Evolutionary conservation across 2,329 filamentous ascomycete genomes (phyloP), one percentile per base, ranked within the genome.

Genomic region (Graphilbum fragrans): DNA sequence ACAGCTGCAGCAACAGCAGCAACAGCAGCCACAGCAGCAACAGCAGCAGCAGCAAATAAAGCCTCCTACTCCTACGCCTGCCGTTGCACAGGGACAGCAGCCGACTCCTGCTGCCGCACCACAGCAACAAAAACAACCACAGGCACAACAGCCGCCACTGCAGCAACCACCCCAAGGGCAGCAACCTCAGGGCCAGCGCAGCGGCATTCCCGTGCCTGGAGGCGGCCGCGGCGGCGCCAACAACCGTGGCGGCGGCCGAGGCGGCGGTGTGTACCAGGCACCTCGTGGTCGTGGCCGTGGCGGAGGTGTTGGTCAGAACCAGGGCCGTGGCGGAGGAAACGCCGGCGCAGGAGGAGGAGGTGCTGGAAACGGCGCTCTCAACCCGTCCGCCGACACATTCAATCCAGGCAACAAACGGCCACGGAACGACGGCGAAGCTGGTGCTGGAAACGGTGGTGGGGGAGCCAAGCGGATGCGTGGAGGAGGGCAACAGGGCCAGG

Each of bases 381-480:
- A 70, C 52, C 64, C 66, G 3, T 57, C 61, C 7, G 71, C 65
- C 12, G 69, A 71, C 11, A 69, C 70, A 45, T 68, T 72, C 48
- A 70, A 72, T 22, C 65, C 68, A 16, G 69, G 70, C 19, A 71
- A 67, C 50, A 76, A 77, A 56, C 62, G 72, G 29, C 63, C 68
- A 18, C 63, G 72, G 22, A 70, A 71, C 42, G 72, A 75, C 42
- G 57, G 55, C 14, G 62, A 63, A 34, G 48, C 49, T 9, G 58
- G 39, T 12, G 48, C 45, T n/a, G n/a, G n/a, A n/a, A n/a, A n/a
- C n/a, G n/a, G n/a, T n/a, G n/a, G n/a, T n/a, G n/a, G n/a, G 33
- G 65, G 59, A 2, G 48, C 53, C n/a, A 64, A 64, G 53, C 54
- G 60, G 45, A 54, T 57, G 38, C 54, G 59, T 37, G 61, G 59